Evolutionary conservation across 2,329 filamentous ascomycete genomes (phyloP).

Genomic region (Alternaria triticina): DNA sequence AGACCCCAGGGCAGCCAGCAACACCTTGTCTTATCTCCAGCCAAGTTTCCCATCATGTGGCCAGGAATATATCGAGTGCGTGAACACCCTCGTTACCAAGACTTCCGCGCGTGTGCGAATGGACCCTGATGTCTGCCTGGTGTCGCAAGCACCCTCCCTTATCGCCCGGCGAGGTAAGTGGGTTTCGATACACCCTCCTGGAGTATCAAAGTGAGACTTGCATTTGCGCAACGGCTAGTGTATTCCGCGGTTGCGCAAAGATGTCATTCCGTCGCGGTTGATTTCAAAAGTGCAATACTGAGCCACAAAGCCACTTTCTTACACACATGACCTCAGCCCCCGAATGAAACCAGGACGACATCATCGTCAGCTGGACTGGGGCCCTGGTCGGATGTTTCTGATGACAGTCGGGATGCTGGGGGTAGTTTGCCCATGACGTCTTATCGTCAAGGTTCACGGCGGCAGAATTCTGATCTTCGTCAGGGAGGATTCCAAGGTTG

Average conservation of each 20-base stretch:
- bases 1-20: neutral
- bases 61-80: constrained; percentile 16
- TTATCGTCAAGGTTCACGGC: neutral
- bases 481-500: constrained; percentile 1
- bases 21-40: constrained; percentile 10
- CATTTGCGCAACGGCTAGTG: neutral
- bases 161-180: neutral
- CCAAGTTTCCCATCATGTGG: constrained; percentile 21
- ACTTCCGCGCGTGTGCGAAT: neutral
- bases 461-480: neutral
- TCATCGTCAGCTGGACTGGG: constrained; percentile 6
- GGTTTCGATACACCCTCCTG: neutral
- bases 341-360: neutral
- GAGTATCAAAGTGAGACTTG: neutral
- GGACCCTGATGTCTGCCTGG: constrained; percentile 9
- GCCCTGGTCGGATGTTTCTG: neutral
- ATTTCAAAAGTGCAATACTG: neutral
- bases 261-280: neutral
- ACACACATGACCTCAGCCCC: neutral
- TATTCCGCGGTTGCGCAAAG: neutral
- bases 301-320: constrained; percentile 9
- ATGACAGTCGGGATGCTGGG: neutral
- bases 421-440: constrained; percentile 5
- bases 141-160: neutral
- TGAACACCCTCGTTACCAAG: constrained; percentile 5